Evolutionary conservation across 768 basidiomycete species (phyloP).

Genomic region (Mycena galopus): DNA sequence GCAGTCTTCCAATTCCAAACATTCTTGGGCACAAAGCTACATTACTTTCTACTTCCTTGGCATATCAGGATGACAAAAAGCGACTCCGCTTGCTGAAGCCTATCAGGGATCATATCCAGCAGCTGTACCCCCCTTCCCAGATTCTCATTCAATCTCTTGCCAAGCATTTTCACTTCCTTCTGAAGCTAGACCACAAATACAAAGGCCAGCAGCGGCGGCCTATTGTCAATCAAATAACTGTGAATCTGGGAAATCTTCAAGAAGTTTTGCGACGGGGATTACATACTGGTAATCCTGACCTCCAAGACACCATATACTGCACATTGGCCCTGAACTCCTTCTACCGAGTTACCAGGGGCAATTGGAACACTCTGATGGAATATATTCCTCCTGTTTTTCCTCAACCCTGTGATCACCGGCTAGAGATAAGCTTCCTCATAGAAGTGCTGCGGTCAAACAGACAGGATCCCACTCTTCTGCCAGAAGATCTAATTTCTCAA

Average conservation of each 20-base stretch:
- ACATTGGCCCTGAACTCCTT: not conserved
- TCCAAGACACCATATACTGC: not conserved
- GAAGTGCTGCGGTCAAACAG: not conserved
- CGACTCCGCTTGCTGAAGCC: not conserved
- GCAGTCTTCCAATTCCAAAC: not conserved
- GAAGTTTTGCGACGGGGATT: not conserved
- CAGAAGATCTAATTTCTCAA: not conserved
- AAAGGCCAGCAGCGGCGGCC: not conserved
- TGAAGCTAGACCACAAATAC: not conserved
- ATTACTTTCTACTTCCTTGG: not conserved
- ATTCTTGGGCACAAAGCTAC: not conserved
- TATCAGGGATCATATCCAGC: not conserved
- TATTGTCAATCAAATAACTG: not conserved
- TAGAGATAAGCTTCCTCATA: not conserved
- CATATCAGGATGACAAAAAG: not conserved
- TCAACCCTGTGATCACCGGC: not conserved
- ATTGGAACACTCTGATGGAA: not conserved
- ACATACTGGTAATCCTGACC: not conserved
- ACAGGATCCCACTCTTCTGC: not conserved
- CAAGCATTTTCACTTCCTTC: not conserved
- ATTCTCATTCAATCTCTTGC: not conserved
- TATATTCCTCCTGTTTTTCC: not conserved
- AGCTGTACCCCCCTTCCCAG: not conserved
- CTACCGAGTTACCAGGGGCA: not conserved
- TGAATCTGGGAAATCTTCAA: not conserved